phyloP scores from a whole-genome alignment of 2,329 filamentous ascomycete genomes.

The Purpureocillium takamizusanense region DNA sequence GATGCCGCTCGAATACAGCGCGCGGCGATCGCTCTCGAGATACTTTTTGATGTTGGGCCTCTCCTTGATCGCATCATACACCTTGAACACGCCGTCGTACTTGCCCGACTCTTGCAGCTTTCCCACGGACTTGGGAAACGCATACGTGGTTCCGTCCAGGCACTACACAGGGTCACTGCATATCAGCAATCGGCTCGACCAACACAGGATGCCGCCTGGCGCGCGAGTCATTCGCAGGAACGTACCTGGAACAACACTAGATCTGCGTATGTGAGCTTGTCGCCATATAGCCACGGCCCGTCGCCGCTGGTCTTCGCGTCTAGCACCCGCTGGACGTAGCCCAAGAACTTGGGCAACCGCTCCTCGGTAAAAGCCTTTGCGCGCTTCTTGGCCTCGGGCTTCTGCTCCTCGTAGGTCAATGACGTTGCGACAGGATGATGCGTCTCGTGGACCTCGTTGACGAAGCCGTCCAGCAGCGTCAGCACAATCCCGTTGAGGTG shows the following conservation, averaged over 20 bases:
- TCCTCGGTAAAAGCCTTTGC: conserved; percentile 48
- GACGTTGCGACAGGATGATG: conserved; percentile 59
- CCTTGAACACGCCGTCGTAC: conserved; percentile 52
- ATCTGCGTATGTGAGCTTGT: conserved; percentile 61
- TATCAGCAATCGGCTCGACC: too few species aligned
- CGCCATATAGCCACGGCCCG: conserved; percentile 58
- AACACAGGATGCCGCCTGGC: too few species aligned
- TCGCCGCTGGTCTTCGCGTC: conserved; percentile 43
- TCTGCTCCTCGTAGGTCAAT: conserved; percentile 69
- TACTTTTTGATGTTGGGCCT: conserved; percentile 60
- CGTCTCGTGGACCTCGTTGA: conserved; percentile 64
- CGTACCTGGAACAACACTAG: conserved; percentile 62
- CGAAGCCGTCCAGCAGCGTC: conserved; percentile 62
- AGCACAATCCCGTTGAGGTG: conserved; percentile 55
- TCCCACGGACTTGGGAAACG: conserved; percentile 60
- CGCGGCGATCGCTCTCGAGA: conserved; percentile 53
- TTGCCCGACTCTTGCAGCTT: conserved; percentile 45
- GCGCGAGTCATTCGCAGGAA: too few species aligned
- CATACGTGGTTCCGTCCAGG: conserved; percentile 51
- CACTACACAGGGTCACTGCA: too few species aligned
- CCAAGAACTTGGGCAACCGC: conserved; percentile 63
- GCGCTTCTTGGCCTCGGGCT: conserved; percentile 50
- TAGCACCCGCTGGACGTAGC: conserved; percentile 61
- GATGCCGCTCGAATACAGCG: conserved; percentile 55
- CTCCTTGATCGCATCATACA: conserved; percentile 55